Conservation (phyloP, 495 filamentous ascomycete species). For the Penicillium lagena region DNA sequence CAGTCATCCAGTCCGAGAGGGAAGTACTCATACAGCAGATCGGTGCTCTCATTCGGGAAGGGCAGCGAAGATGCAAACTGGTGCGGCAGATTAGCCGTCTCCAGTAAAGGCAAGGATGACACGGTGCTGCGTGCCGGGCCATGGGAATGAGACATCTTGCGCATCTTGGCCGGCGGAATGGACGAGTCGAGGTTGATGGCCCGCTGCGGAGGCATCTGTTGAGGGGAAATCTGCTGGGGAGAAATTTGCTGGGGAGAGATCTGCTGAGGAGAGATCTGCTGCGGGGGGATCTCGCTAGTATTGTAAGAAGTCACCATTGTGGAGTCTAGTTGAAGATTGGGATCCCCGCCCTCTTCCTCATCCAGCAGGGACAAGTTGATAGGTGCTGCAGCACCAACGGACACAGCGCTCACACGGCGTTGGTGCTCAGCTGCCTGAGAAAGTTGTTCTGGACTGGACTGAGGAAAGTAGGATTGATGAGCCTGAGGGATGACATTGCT, state of each 20-base stretch:
- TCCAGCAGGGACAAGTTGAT: conserved; percentile 72
- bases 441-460: conserved; percentile 46
- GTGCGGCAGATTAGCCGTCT: conserved; percentile 32
- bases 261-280: too few relatives aligned
- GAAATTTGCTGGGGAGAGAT: too few relatives aligned
- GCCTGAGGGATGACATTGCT: conserved; percentile 20
- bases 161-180: conserved; percentile 36
- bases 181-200: conserved; percentile 18
- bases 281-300: conserved; percentile 13
- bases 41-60: conserved; percentile 66
- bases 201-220: conserved; percentile 11
- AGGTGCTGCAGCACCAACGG: conserved; percentile 36
- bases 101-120: conserved; percentile 28
- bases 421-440: conserved; percentile 30
- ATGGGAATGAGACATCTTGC: conserved; percentile 33
- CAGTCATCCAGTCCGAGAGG: conserved; percentile 84
- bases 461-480: conserved; percentile 42
- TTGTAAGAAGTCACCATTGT: conserved; percentile 17
- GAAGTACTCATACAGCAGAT: conserved; percentile 87
- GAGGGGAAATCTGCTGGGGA: too few relatives aligned
- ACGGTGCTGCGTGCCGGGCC: conserved; percentile 23
- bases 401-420: conserved; percentile 16
- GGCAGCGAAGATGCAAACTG: conserved; percentile 34
- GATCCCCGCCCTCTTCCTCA: conserved; percentile 49
- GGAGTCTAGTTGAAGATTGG: conserved; percentile 16